Conservation (phyloP, 495 filamentous ascomycete species). For the Daldinia childiae region DNA sequence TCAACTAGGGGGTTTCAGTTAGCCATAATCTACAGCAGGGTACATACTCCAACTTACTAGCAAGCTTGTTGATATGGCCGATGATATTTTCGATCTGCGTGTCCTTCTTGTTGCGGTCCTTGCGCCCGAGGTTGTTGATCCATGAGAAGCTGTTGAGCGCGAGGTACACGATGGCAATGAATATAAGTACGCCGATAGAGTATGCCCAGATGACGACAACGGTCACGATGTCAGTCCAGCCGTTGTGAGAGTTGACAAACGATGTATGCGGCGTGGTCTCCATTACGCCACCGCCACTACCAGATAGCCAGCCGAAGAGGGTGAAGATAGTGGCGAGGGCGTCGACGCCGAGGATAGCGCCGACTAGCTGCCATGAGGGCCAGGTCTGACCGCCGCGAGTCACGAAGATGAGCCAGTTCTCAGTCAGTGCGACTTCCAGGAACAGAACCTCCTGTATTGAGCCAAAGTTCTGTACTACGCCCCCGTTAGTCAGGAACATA, state of each 20-base stretch:
- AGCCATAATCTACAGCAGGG: background rate
- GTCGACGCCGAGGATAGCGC: constrained; percentile 82
- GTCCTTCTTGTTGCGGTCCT: constrained; percentile 76
- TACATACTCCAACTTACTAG: constrained; percentile 30
- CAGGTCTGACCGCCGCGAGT: constrained; percentile 84
- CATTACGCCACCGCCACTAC: constrained; percentile 46
- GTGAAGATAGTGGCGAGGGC: constrained; percentile 82
- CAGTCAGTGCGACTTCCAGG: constrained; percentile 88
- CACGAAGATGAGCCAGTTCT: constrained; percentile 97
- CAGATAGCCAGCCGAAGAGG: constrained; percentile 80
- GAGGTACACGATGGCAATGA: constrained; percentile 82
- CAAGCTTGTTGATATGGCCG: constrained; percentile 72
- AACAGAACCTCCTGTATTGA: constrained; percentile 82
- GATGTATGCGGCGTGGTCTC: constrained; percentile 32
- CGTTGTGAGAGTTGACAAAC: constrained; percentile 59
- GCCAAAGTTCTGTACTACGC: constrained; percentile 87
- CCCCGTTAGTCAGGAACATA: constrained; percentile 73
- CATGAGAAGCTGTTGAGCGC: constrained; percentile 73
- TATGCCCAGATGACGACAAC: constrained; percentile 81
- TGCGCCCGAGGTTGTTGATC: constrained; percentile 80
- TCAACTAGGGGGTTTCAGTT: constrained; percentile 64
- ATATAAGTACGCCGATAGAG: constrained; percentile 79
- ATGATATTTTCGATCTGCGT: constrained; percentile 85
- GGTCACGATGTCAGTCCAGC: constrained; percentile 77
- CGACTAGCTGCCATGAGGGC: constrained; percentile 81